Percentiles rank a stretch among this genome's conserved stretches.
Evolutionary conservation across 257 asterid species (phyloP).

Genomic region (Solanum infundibuliforme): DNA sequence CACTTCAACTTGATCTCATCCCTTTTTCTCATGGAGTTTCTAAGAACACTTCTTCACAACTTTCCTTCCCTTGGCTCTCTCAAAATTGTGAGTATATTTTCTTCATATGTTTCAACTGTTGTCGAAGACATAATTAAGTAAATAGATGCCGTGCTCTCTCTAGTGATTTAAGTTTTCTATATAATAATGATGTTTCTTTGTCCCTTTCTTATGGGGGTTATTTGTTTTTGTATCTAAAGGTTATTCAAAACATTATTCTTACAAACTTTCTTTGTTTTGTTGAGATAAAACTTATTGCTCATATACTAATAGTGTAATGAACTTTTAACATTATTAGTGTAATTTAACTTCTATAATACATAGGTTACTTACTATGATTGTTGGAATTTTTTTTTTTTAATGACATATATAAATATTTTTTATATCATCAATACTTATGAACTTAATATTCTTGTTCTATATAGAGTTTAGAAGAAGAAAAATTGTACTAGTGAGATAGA

Average conservation of each 20-base stretch:
- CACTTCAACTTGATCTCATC: constrained; percentile 77
- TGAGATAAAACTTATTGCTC: background rate
- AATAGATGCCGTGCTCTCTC: background rate
- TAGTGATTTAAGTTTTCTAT: background rate
- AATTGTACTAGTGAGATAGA: background rate
- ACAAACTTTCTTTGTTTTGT: background rate
- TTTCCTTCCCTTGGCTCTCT: constrained; percentile 60
- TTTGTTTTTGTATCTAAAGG: background rate
- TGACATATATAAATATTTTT: background rate
- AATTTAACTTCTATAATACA: background rate
- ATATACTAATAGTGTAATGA: background rate
- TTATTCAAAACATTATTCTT: background rate
- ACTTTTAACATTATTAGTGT: background rate
- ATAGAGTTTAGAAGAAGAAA: background rate
- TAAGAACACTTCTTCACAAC: constrained; percentile 10
- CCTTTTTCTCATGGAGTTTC: constrained; percentile 48
- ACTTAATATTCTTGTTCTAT: background rate
- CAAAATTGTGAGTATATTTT: constrained; percentile 29
- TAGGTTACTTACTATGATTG: background rate
- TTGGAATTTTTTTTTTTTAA: background rate
- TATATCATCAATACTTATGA: background rate
- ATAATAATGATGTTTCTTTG: background rate
- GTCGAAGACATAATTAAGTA: background rate
- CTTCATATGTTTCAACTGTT: background rate
- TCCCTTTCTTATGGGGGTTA: background rate